These are phyloP conservation scores for Ophiocytium majus DNA, from an alignment of 352 stramenopile species.

Conservation along the genomic window DNA sequence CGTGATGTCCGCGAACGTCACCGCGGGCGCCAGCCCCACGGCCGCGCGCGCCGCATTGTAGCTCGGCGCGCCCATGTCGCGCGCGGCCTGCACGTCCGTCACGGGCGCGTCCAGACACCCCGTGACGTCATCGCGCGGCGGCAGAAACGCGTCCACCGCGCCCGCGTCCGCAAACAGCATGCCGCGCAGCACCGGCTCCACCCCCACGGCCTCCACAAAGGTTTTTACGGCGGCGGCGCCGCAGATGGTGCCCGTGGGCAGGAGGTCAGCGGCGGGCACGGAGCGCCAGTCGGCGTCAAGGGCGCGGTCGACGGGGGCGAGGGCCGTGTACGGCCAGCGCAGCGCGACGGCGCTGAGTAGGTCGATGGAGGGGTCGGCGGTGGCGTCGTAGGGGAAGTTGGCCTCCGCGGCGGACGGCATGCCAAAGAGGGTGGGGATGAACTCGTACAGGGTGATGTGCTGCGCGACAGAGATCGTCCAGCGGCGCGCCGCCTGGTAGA, in stretches of 20 bases:
- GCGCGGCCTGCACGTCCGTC: background rate
- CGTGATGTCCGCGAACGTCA: constrained; percentile 1
- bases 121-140: background rate
- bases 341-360: background rate
- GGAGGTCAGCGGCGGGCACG: background rate
- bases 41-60: constrained; percentile 13
- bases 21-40: background rate
- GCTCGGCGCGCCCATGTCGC: background rate
- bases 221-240: background rate
- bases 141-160: background rate
- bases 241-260: background rate
- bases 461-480: constrained; percentile 6
- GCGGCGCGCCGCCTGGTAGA: constrained; percentile 8
- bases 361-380: background rate
- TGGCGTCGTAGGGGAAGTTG: background rate
- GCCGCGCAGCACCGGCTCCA: background rate
- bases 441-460: constrained; percentile 22
- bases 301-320: background rate
- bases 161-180: constrained; percentile 17
- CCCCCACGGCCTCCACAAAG: background rate
- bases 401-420: background rate
- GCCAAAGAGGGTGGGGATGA: background rate
- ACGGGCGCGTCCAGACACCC: background rate
- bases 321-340: background rate
- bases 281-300: background rate